phyloP scores from a whole-genome alignment of 768 basidiomycete genomes.

The Glaciozyma antarctica region DNA sequence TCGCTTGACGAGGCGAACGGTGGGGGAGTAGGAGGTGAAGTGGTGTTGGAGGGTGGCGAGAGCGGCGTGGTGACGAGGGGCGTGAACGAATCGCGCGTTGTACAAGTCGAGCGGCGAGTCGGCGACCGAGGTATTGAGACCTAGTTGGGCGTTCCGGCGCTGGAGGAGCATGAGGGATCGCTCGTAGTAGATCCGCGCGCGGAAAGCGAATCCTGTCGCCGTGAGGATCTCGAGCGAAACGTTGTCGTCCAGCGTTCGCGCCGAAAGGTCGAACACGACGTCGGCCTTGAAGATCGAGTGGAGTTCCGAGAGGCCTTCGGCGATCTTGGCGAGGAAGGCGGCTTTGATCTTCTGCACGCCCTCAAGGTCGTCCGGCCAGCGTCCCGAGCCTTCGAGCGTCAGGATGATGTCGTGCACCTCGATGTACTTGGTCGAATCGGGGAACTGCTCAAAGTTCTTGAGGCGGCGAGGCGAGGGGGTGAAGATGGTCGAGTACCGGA shows the following conservation, averaged over 20 bases:
- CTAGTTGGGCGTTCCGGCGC: slow-evolving; percentile 47
- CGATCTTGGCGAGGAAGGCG: slow-evolving; percentile 78
- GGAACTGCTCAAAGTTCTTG: slow-evolving; percentile 23
- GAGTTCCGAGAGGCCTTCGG: slow-evolving; percentile 52
- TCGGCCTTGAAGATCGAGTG: slow-evolving; percentile 44
- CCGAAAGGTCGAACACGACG: slow-evolving; percentile 49
- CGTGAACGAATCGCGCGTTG: slow-evolving; percentile 62
- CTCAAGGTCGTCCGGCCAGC: slow-evolving; percentile 88
- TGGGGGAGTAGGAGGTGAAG: slow-evolving; percentile 67
- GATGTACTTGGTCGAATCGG: slow-evolving; percentile 43
- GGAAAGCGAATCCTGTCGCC: slow-evolving; percentile 77
- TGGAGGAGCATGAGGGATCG: slow-evolving; percentile 72
- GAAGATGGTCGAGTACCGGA: slow-evolving; percentile 75
- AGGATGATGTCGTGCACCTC: slow-evolving; percentile 64
- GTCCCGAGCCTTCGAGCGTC: slow-evolving; percentile 82
- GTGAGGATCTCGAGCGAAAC: slow-evolving; percentile 67
- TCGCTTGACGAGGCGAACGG: slow-evolving; percentile 77
- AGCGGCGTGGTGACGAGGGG: slow-evolving; percentile 75
- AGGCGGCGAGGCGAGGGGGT: slow-evolving; percentile 63
- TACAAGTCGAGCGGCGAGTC: slow-evolving; percentile 42
- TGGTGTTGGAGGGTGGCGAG: slow-evolving; percentile 69
- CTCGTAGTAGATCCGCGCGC: slow-evolving; percentile 73
- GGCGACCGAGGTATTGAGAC: slow-evolving; percentile 44
- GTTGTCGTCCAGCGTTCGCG: slow-evolving; percentile 58
- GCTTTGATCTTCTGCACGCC: slow-evolving; percentile 91